These are phyloP conservation scores for Thalassiosira ordinaria DNA, from an alignment of 352 stramenopile species.

Conservation along the genomic window DNA sequence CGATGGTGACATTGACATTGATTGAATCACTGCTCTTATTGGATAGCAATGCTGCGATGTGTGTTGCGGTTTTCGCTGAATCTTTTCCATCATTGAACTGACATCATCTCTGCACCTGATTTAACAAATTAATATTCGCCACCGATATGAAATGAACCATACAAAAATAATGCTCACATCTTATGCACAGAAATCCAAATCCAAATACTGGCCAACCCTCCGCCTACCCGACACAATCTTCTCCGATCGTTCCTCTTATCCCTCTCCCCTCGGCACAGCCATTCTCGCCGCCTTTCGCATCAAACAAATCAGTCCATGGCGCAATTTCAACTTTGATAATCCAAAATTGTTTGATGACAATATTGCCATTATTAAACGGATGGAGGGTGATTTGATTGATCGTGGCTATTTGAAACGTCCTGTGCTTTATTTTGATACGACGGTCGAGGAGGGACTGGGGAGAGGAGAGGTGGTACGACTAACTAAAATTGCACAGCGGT, in stretches of 20 bases:
- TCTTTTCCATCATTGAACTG: too few relatives aligned
- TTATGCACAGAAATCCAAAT: slow-evolving; percentile 52
- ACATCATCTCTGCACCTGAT: too few relatives aligned
- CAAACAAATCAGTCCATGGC: slow-evolving; percentile 40
- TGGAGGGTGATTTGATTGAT: slow-evolving; percentile 44
- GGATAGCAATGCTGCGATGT: too few relatives aligned
- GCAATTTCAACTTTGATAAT: slow-evolving; percentile 63
- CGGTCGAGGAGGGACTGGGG: slow-evolving; percentile 13
- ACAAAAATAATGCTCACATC: too few relatives aligned
- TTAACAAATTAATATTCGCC: too few relatives aligned
- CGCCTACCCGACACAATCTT: slow-evolving; percentile 40
- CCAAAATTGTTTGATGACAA: slow-evolving; percentile 57
- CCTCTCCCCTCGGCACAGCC: slow-evolving; percentile 36
- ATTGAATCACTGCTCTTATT: too few relatives aligned
- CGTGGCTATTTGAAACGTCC: slow-evolving; percentile 36
- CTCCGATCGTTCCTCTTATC: slow-evolving; percentile 37
- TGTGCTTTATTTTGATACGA: slow-evolving; percentile 49
- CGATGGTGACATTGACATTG: too few relatives aligned
- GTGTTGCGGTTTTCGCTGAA: too few relatives aligned
- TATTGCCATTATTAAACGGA: slow-evolving; percentile 41
- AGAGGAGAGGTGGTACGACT: slow-evolving; percentile 8
- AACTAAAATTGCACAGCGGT: slow-evolving; percentile 27
- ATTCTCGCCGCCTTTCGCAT: slow-evolving; percentile 50
- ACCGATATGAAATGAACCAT: too few relatives aligned
- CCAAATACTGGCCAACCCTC: slow-evolving; percentile 44